Evolutionary conservation across 73 alveolate genomes (phyloP).

Genomic region (Tetrahymena thermophila): DNA sequence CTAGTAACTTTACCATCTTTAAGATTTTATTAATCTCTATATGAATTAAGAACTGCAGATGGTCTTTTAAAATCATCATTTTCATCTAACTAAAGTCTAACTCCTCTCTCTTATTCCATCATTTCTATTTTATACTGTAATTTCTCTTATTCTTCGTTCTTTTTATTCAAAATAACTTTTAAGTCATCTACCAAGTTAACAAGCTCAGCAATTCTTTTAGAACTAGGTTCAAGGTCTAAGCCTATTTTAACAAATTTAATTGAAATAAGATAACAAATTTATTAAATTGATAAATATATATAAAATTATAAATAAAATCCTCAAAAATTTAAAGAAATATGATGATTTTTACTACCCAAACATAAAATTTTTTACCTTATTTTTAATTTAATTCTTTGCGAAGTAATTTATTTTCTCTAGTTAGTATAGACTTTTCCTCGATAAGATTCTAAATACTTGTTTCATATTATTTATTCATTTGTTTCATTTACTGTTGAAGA

Average conservation of each 20-base stretch:
- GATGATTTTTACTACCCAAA: background rate
- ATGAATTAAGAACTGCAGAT: background rate
- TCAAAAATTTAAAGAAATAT: background rate
- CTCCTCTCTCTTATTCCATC: background rate
- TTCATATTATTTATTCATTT: background rate
- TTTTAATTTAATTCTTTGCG: background rate
- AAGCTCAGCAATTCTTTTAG: background rate
- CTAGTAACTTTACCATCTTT: background rate
- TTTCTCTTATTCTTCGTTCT: background rate
- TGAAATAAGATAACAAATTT: background rate
- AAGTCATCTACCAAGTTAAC: background rate
- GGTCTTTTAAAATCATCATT: background rate
- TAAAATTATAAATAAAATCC: background rate
- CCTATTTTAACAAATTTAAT: background rate
- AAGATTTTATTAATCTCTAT: background rate
- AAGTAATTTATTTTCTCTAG: background rate
- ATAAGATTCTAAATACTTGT: background rate
- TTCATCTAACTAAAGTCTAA: background rate
- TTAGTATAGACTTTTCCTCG: background rate
- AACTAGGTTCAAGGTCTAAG: background rate
- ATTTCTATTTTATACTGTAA: background rate
- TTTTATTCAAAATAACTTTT: background rate
- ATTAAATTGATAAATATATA: background rate
- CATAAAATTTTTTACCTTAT: background rate
- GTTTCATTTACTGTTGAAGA: background rate